Conservation (phyloP, 306 rosid species). For the Pyrus pyrifolia region DNA sequence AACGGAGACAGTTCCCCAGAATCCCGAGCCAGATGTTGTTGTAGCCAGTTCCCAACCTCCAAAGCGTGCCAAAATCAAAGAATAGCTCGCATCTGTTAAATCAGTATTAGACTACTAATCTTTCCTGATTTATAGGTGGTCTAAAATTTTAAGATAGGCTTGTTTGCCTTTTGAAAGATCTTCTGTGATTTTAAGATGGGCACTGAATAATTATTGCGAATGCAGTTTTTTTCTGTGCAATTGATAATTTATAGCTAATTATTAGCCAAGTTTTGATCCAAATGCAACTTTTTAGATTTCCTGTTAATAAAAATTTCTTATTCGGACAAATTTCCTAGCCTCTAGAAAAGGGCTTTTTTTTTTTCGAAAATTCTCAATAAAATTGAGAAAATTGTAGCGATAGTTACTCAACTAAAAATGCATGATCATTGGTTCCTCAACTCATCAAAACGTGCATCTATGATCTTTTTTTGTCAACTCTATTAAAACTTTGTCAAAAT, state of each 20-base stretch:
- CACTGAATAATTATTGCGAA: neutral
- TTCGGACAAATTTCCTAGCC: too few species aligned
- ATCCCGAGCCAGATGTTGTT: slow-evolving; percentile 29
- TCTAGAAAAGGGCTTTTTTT: too few species aligned
- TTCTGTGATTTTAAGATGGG: slow-evolving; percentile 1
- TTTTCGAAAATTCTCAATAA: too few species aligned
- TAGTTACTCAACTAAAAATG: too few species aligned
- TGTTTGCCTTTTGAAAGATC: slow-evolving; percentile 28
- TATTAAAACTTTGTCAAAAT: too few species aligned
- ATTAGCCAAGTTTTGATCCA: neutral
- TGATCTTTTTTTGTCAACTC: too few species aligned
- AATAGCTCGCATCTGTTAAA: slow-evolving; percentile 33
- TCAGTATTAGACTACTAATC: slow-evolving; percentile 38
- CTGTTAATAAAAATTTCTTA: neutral
- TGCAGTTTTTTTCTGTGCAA: neutral
- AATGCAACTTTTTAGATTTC: neutral
- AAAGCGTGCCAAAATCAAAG: slow-evolving; percentile 61
- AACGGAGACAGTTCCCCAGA: slow-evolving; percentile 21
- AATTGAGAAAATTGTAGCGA: too few species aligned
- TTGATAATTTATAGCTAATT: neutral
- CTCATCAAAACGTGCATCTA: too few species aligned
- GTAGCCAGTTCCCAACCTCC: slow-evolving; percentile 37
- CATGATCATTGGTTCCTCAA: too few species aligned
- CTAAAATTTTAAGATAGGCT: slow-evolving; percentile 13
- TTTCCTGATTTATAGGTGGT: slow-evolving; percentile 26